phyloP scores from a whole-genome alignment of 257 asterid genomes.

The Petrea volubilis region DNA sequence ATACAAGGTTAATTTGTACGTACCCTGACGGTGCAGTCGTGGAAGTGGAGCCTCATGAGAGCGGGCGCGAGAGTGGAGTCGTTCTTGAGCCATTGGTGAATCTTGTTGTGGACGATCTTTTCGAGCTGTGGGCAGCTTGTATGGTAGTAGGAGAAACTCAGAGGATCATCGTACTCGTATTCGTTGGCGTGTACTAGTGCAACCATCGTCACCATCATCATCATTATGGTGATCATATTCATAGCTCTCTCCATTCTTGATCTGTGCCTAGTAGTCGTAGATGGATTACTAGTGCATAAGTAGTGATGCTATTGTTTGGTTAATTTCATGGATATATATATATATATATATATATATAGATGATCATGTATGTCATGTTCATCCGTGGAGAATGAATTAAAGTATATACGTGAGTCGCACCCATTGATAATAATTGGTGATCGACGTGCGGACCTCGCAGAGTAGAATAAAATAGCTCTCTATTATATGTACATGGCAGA shows the following conservation, averaged over 20 bases:
- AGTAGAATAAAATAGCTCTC: neutral
- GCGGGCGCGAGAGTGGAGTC: slow-evolving; percentile 61
- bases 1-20: neutral
- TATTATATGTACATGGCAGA: neutral
- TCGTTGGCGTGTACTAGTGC: slow-evolving; percentile 17
- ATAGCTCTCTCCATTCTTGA: neutral
- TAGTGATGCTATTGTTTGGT: no score
- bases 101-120: slow-evolving; percentile 38
- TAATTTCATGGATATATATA: neutral
- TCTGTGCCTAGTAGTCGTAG: no score
- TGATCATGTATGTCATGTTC: neutral
- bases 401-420: neutral
- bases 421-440: neutral
- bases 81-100: slow-evolving; percentile 41
- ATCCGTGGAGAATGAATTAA: neutral
- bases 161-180: slow-evolving; percentile 44
- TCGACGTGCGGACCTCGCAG: slow-evolving; percentile 6
- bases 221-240: neutral
- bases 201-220: neutral
- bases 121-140: slow-evolving; percentile 52
- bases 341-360: neutral
- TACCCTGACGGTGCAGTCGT: slow-evolving; percentile 57
- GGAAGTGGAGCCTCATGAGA: slow-evolving; percentile 62
- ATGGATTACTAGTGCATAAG: no score
- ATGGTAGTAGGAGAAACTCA: slow-evolving; percentile 43